Evolutionary conservation across 2,329 filamentous ascomycete species (phyloP).

Genomic region (Scedosporium dehoogii): DNA sequence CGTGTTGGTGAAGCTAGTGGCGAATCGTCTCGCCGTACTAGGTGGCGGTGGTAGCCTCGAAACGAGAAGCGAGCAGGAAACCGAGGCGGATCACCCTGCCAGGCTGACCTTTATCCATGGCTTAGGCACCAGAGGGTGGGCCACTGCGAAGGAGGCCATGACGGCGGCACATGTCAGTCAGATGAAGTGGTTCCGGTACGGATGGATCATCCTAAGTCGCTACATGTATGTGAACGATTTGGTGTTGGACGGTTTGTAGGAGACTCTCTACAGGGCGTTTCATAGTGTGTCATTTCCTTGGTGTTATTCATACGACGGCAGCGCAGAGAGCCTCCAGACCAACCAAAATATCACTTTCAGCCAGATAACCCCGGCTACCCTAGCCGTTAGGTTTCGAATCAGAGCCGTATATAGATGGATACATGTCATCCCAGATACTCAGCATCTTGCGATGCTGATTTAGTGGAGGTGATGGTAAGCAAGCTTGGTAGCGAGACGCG

Average conservation of each 20-base stretch:
- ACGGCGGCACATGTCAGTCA: slow-evolving; percentile 82
- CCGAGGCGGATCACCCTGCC: slow-evolving; percentile 37
- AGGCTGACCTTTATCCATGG: slow-evolving; percentile 65
- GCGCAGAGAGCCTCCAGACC: too few relatives aligned
- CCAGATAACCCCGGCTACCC: too few relatives aligned
- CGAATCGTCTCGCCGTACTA: slow-evolving; percentile 32
- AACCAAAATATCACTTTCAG: too few relatives aligned
- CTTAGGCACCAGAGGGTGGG: slow-evolving; percentile 41
- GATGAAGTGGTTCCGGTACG: slow-evolving; percentile 98
- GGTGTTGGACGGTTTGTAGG: slow-evolving; percentile 37
- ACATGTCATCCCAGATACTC: too few relatives aligned
- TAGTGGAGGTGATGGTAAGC: too few relatives aligned
- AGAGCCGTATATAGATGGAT: too few relatives aligned
- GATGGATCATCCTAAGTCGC: slow-evolving; percentile 81
- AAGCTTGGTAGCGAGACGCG: too few relatives aligned
- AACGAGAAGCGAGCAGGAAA: slow-evolving; percentile 8
- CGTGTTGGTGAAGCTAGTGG: slow-evolving; percentile 54
- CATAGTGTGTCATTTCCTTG: neutral
- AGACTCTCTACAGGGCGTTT: neutral
- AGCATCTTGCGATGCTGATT: too few relatives aligned
- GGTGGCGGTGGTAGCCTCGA: slow-evolving; percentile 8
- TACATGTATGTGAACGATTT: slow-evolving; percentile 97
- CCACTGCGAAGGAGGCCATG: slow-evolving; percentile 73
- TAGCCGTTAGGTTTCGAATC: too few relatives aligned
- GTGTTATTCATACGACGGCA: too few relatives aligned